phyloP scores from a whole-genome alignment of 495 filamentous ascomycete species.

The Penicillium salamii region DNA sequence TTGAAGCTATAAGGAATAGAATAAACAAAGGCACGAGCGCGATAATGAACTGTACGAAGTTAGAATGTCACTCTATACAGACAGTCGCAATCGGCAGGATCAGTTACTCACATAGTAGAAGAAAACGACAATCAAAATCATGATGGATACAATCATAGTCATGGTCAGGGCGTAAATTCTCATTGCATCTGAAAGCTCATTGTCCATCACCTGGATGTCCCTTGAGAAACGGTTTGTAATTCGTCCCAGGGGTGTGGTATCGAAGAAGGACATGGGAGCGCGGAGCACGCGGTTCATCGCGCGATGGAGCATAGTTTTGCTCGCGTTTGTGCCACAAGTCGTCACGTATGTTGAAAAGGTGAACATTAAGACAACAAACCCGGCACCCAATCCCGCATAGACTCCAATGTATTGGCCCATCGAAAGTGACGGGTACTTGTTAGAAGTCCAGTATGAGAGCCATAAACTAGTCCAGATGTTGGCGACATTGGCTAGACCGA shows the following conservation, averaged over 20 bases:
- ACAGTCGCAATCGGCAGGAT: not conserved
- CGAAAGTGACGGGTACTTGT: constrained; percentile 54
- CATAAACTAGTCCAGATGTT: constrained; percentile 88
- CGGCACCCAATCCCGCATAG: constrained; percentile 73
- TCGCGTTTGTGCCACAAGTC: constrained; percentile 65
- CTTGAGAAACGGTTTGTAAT: constrained; percentile 97
- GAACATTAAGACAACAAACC: constrained; percentile 79
- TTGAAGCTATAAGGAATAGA: constrained; percentile 77
- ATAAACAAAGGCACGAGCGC: constrained; percentile 79
- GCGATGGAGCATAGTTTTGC: constrained; percentile 77
- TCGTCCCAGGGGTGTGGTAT: constrained; percentile 92
- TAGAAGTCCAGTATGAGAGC: constrained; percentile 87
- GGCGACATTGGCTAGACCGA: constrained; percentile 69
- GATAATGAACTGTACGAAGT: constrained; percentile 62
- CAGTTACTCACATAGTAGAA: constrained; percentile 66
- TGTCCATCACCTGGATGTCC: constrained; percentile 95
- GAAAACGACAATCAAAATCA: constrained; percentile 85
- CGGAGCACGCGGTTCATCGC: constrained; percentile 79
- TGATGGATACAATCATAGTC: constrained; percentile 73
- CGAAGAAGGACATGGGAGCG: constrained; percentile 96
- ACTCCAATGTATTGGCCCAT: constrained; percentile 79
- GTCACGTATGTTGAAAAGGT: constrained; percentile 66
- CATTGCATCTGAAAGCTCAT: constrained; percentile 84
- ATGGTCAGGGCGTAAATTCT: constrained; percentile 89
- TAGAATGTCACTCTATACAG: not conserved